Percentiles rank a stretch among this genome's conserved stretches.
Evolutionary conservation across 139 green algal genomes (phyloP).

Genomic region (Chlorella sp.): DNA sequence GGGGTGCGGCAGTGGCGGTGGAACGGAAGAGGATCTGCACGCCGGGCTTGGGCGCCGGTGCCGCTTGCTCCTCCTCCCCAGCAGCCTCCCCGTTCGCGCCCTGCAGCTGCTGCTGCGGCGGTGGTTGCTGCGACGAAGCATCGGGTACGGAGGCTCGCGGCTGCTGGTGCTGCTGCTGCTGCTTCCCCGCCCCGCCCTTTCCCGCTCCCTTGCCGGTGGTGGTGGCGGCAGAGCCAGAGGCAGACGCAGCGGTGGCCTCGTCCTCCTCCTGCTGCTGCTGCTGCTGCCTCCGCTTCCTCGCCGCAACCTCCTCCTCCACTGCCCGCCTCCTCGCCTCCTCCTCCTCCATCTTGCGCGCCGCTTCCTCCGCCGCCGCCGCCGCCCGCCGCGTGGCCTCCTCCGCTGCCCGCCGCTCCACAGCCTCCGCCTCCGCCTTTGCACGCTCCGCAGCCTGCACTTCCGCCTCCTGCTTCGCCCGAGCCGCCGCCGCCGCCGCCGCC

Average conservation of each 20-base stretch:
- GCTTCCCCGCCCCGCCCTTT: no score
- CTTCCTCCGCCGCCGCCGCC: not conserved
- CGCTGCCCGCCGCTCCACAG: not conserved
- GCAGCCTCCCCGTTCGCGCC: no score
- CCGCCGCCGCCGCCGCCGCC: not conserved
- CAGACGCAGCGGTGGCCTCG: not conserved
- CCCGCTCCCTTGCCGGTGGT: no score
- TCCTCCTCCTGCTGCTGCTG: no score
- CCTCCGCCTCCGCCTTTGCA: not conserved
- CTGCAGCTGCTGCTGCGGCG: no score
- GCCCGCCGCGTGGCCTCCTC: not conserved
- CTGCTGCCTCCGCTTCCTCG: not conserved
- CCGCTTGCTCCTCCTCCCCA: not conserved
- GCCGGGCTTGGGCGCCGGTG: not conserved
- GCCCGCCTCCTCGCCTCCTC: no score
- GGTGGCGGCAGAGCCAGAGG: no score
- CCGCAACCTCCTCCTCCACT: no score
- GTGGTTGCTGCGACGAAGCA: no score
- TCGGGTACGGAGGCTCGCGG: no score
- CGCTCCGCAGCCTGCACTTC: not conserved
- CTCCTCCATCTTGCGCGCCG: no score
- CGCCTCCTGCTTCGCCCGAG: not conserved
- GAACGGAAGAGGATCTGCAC: constrained; percentile 12
- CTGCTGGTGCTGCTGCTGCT: no score
- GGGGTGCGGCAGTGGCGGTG: not conserved